A percentile compares a stretch with the other conserved stretches of the same genome.
phyloP scores from a whole-genome alignment of 73 alveolate species.

The Effrenium voratum region DNA sequence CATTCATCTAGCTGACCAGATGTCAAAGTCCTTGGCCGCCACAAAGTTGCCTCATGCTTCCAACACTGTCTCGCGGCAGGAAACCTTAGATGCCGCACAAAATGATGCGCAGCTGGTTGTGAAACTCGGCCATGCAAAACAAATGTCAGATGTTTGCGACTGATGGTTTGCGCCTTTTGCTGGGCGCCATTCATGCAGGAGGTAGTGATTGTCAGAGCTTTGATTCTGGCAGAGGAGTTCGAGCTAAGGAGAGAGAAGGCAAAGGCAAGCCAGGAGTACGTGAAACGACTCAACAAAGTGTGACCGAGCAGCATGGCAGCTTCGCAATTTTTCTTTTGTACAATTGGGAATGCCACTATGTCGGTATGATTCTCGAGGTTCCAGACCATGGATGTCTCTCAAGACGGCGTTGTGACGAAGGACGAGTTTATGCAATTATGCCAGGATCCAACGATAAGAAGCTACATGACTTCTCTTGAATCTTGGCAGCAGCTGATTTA shows the following conservation, averaged over 20 bases:
- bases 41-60: no score
- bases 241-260: slow-evolving; percentile 77
- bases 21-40: no score
- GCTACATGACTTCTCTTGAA: slow-evolving; percentile 77
- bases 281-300: slow-evolving; percentile 78
- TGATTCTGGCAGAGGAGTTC: neutral
- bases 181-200: neutral
- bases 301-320: neutral
- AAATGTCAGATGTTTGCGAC: no score
- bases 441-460: slow-evolving; percentile 82
- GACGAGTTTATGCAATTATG: slow-evolving; percentile 86
- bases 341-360: neutral
- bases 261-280: slow-evolving; percentile 85
- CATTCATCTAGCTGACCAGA: no score
- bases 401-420: slow-evolving; percentile 79
- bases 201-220: neutral
- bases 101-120: slow-evolving; percentile 91
- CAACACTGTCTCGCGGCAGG: neutral
- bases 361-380: slow-evolving; percentile 1
- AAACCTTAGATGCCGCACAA: slow-evolving; percentile 86
- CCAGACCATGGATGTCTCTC: slow-evolving; percentile 79
- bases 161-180: neutral
- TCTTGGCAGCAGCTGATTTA: no score
- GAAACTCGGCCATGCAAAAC: neutral
- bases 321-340: no score